Conservation (phyloP, 495 filamentous ascomycete genomes). For the Penicillium soppii region DNA sequence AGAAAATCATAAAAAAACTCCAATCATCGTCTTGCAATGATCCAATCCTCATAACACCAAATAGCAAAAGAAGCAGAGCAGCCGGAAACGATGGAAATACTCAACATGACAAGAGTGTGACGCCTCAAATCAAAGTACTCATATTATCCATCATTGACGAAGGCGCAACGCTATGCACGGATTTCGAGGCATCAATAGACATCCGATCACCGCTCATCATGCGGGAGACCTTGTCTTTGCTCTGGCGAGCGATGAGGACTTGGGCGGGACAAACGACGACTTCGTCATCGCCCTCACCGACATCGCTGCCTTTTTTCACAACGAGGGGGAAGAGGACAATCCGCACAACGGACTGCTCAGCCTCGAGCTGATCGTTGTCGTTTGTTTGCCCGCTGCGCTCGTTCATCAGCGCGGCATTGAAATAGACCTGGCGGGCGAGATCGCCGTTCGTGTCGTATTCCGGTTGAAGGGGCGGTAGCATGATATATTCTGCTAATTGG, state of each 20-base stretch:
- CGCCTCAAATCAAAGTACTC: conserved; percentile 52
- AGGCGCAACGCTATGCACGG: conserved; percentile 45
- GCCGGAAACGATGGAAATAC: conserved; percentile 9
- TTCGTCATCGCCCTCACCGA: conserved; percentile 81
- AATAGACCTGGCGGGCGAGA: conserved; percentile 73
- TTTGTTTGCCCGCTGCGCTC: conserved; percentile 71
- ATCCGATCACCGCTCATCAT: conserved; percentile 48
- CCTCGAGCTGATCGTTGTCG: conserved; percentile 76
- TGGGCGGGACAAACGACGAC: conserved; percentile 92
- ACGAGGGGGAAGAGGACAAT: conserved; percentile 93
- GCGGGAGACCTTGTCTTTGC: conserved; percentile 43
- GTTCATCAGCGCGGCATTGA: conserved; percentile 91
- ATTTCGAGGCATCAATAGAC: conserved; percentile 40
- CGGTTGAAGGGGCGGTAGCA: conserved; percentile 93
- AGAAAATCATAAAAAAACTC: conserved; percentile 17
- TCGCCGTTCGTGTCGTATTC: conserved; percentile 94
- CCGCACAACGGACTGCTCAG: conserved; percentile 71
- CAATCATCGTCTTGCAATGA: conserved; percentile 5
- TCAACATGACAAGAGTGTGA: conserved; percentile 36
- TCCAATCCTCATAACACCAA: conserved; percentile 11
- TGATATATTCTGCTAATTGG: conserved; percentile 92
- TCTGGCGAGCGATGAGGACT: conserved; percentile 65
- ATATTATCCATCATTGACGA: conserved; percentile 49
- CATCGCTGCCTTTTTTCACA: conserved; percentile 88
- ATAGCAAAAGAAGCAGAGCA: conserved; percentile 4